Base-by-base conservation (phyloP, 129 eudicot species). In the Flaveria sonorensis region DNA sequence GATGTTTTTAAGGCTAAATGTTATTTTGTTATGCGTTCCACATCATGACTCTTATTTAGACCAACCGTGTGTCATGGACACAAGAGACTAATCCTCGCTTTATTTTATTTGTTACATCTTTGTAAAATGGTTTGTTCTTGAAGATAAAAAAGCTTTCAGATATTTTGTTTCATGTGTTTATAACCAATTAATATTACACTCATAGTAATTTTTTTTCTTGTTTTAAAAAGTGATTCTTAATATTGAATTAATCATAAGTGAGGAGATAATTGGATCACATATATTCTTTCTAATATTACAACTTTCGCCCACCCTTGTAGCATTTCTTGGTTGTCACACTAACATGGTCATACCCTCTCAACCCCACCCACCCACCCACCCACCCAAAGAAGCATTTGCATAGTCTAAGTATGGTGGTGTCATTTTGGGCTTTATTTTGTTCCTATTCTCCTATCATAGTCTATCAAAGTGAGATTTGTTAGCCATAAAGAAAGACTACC, bases 301-400 rank as follows among this genome's bases (percentile, higher is more conserved):
- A 47, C 7, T 59, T 71, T 71, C 46, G 60, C 72, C 77, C 60
- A 59, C 26, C 52, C 42, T 71, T 60, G 16, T 79, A 72, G 59
- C 67, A 62, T 62, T 47, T 63, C 68, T 50, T 72, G 74, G 68
- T 79, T 64, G 78, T 72, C 79, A 79, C 68, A 51, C 71, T 51
- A 72, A 72, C 67, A 63, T 48, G 46, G 64, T 70, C 46, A 79
- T 59, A 71, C 78, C 83, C 77, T 46, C 30, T 52, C 74, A 39
- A 30, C n/a, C 40, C 42, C 43, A 24, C 21, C 60, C 20, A 51
- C 61, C 74, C 20, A 51, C 61, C 74, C 61, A 46, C 70, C 57
- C 74, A 21, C n/a, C 26, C 26, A 47, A 71, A 71, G 65, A 79
- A 79, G 65, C 72, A 70, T 78, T 78, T 46, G 42, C 51, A 46